Base-by-base conservation (phyloP, 192 early-diverging fungal genomes). In the Linnemannia exigua region DNA sequence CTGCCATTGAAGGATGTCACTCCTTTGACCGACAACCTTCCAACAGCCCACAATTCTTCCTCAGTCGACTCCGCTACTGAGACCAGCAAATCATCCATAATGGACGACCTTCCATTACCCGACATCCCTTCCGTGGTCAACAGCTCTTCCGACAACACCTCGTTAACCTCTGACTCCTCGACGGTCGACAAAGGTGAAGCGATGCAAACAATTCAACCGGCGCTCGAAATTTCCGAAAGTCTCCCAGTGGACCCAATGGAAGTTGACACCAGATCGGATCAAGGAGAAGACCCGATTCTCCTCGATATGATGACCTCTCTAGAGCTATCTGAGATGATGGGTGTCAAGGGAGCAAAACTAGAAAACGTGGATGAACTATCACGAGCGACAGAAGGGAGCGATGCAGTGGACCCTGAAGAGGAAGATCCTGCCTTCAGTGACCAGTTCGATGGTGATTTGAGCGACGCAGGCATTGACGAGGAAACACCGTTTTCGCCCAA, bases 401-500 rank as follows among this genome's bases (percentile, higher is more conserved):
- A 63, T 28, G 28, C 28, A 2, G 28, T 15, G 28, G 58, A 63
- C 25, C 28, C 15, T 31, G 58, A 63, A 4, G 58, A 63, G 11
- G 58, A 63, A 15, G 58, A 63, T 16, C 58, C 58, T 63, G 58
- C 58, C 58, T 63, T n/a, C 28, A 63, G 58, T 25, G 58, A 63
- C 28, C 58, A 63, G 28, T 47, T 47, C 25, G 44, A 41, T 15
- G 28, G 25, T 38, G 68, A 70, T 20, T 36, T 70, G 37, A 41
- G 38, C 68, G 38, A 38, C 33, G 68, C 33, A 19, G 36, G 68
- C 4, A 33, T 41, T 70, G 33, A 70, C 68, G 38, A 70, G 20
- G 68, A 70, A 61, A 61, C 38, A 33, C n/a, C 68, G 38, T 70
- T 22, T 36, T 54, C 51, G 20, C 20, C 61, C 33, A 77, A 69